These are phyloP conservation scores for Neurospora sublineolata DNA, from an alignment of 495 filamentous ascomycete genomes.

Conservation along the genomic window DNA sequence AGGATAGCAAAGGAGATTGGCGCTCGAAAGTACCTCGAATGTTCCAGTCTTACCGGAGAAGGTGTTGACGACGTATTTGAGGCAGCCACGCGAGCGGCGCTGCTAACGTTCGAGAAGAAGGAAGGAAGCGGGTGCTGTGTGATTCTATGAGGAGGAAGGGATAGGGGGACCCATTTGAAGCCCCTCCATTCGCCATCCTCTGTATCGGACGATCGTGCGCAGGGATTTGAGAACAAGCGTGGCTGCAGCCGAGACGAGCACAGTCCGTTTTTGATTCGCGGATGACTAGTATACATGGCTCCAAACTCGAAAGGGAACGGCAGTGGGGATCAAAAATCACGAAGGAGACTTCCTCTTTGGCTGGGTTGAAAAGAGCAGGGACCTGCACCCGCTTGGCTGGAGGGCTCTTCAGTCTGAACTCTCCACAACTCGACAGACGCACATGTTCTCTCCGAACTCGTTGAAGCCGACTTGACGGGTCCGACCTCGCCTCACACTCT, in stretches of 20 bases:
- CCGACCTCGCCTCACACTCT: background rate
- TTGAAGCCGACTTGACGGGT: background rate
- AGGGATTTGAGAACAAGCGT: background rate
- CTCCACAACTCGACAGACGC: background rate
- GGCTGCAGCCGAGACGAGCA: background rate
- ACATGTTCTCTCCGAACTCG: background rate
- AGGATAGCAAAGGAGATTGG: conserved; percentile 74
- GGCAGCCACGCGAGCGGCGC: conserved; percentile 87
- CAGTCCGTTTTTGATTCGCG: background rate
- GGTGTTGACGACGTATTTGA: conserved; percentile 99
- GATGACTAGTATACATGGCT: background rate
- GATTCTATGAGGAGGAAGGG: conserved; percentile 56
- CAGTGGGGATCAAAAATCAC: background rate
- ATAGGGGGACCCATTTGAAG: background rate
- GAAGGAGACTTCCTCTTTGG: background rate
- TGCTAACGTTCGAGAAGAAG: conserved; percentile 82
- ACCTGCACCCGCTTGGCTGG: background rate
- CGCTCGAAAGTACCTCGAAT: conserved; percentile 93
- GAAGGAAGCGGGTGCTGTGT: conserved; percentile 78
- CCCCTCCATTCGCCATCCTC: background rate
- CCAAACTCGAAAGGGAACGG: background rate
- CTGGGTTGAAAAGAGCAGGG: background rate
- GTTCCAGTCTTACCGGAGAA: conserved; percentile 91
- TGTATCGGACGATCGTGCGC: background rate
- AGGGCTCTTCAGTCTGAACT: background rate